A percentile compares a stretch with the other conserved stretches of the same genome.
Conservation (phyloP, 148 eudicot species). For the Nepenthes mirabilis region DNA sequence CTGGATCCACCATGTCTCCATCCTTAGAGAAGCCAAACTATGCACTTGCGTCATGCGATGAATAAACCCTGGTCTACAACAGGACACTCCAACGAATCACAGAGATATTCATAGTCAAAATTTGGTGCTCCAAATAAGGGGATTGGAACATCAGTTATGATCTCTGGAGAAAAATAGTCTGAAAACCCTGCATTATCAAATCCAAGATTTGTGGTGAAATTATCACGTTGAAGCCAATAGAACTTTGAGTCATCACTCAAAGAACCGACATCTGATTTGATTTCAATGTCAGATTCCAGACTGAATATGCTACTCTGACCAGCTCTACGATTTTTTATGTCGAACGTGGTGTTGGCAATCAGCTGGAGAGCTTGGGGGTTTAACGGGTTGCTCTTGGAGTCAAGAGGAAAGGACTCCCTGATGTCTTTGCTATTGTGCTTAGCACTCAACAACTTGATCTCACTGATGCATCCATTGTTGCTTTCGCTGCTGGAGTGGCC, state of each 20-base stretch:
- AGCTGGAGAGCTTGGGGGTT: slow-evolving; percentile 17
- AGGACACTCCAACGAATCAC: slow-evolving; percentile 50
- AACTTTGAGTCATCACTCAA: slow-evolving; percentile 24
- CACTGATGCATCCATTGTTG: slow-evolving; percentile 14
- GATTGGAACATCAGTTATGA: slow-evolving; percentile 25
- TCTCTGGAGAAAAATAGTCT: slow-evolving; percentile 25
- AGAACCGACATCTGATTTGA: slow-evolving; percentile 23
- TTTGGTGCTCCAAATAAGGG: slow-evolving; percentile 26
- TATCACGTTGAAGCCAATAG: slow-evolving; percentile 36
- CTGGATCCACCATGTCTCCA: background rate
- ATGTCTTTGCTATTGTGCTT: slow-evolving; percentile 12
- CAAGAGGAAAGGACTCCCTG: slow-evolving; percentile 13
- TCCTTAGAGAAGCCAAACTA: background rate
- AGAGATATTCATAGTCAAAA: slow-evolving; percentile 45
- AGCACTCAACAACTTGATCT: slow-evolving; percentile 15
- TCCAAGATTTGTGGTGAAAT: slow-evolving; percentile 20
- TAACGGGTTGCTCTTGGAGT: slow-evolving; percentile 13
- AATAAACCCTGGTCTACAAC: slow-evolving; percentile 60
- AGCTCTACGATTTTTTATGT: slow-evolving; percentile 19
- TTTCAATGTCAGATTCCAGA: slow-evolving; percentile 22
- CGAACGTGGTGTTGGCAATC: slow-evolving; percentile 18
- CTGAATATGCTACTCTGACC: slow-evolving; percentile 20
- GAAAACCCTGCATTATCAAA: slow-evolving; percentile 15
- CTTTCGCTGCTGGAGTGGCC: slow-evolving; percentile 23
- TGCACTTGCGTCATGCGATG: slow-evolving; percentile 29